phyloP scores from a whole-genome alignment of 2,329 filamentous ascomycete genomes.

The Plectosphaerella cucumerina region DNA sequence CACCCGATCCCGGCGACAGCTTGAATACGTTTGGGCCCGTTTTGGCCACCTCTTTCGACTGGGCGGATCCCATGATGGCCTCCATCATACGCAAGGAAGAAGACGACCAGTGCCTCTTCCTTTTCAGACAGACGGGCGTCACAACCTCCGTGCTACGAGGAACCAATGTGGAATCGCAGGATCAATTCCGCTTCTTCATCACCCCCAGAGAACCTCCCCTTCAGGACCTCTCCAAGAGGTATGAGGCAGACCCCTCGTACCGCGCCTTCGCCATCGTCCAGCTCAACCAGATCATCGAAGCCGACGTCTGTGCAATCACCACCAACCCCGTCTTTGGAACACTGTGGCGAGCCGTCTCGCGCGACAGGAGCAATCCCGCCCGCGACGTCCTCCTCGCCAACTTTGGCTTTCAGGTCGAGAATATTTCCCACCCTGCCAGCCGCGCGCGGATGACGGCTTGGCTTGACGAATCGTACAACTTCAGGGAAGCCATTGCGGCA shows the following conservation, averaged over 20 bases:
- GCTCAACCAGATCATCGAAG: conserved; percentile 35
- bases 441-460: conserved; percentile 38
- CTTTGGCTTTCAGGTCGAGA: conserved; percentile 35
- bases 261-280: conserved; percentile 31
- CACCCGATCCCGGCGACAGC: not conserved
- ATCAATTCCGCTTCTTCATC: not conserved
- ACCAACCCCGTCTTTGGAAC: conserved; percentile 46
- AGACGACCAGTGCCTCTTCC: not conserved
- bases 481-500: conserved; percentile 34
- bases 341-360: conserved; percentile 45
- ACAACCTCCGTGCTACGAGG: no score
- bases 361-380: conserved; percentile 34
- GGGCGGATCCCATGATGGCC: not conserved
- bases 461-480: conserved; percentile 49
- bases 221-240: conserved; percentile 34
- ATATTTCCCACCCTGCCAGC: conserved; percentile 23
- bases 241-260: conserved; percentile 31
- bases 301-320: conserved; percentile 37
- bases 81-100: not conserved
- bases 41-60: not conserved
- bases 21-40: not conserved
- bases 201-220: conserved; percentile 16
- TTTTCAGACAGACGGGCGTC: no score
- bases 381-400: conserved; percentile 35
- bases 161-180: not conserved